These are phyloP conservation scores for Begonia loranthoides DNA, from an alignment of 306 rosid species.

Conservation along the genomic window DNA sequence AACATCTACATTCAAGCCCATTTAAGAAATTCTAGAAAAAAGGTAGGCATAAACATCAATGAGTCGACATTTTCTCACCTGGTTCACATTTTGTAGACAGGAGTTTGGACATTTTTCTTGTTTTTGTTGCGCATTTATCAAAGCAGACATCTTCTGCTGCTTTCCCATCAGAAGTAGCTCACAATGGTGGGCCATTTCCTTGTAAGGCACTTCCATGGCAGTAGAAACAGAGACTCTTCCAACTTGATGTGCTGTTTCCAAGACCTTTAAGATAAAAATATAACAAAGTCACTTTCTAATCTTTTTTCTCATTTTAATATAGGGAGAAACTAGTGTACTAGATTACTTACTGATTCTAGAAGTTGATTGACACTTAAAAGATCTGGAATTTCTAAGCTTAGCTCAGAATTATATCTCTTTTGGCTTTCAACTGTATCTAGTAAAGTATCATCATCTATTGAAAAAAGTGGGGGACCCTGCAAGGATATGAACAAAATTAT, in stretches of 20 bases:
- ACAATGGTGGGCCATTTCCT: conserved; percentile 74
- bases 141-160: conserved; percentile 56
- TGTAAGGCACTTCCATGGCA: conserved; percentile 42
- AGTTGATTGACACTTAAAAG: conserved; percentile 72
- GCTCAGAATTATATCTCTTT: conserved; percentile 20
- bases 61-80: conserved; percentile 7
- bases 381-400: conserved; percentile 26
- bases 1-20: too few species aligned
- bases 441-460: conserved; percentile 44
- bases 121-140: conserved; percentile 38
- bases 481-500: conserved; percentile 1
- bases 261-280: conserved; percentile 30
- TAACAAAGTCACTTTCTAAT: background rate
- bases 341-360: conserved; percentile 69
- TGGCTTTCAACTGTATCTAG: conserved; percentile 45
- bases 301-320: background rate
- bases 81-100: conserved; percentile 17
- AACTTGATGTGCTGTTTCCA: conserved; percentile 50
- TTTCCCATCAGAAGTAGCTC: conserved; percentile 67
- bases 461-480: conserved; percentile 36
- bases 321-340: conserved; percentile 14
- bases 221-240: conserved; percentile 47
- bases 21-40: too few species aligned
- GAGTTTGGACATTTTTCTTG: conserved; percentile 22
- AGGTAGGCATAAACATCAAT: too few species aligned